Percentiles rank a stretch among this genome's conserved stretches.
phyloP scores from a whole-genome alignment of 306 rosid genomes.

The Vachellia pachyceras region DNA sequence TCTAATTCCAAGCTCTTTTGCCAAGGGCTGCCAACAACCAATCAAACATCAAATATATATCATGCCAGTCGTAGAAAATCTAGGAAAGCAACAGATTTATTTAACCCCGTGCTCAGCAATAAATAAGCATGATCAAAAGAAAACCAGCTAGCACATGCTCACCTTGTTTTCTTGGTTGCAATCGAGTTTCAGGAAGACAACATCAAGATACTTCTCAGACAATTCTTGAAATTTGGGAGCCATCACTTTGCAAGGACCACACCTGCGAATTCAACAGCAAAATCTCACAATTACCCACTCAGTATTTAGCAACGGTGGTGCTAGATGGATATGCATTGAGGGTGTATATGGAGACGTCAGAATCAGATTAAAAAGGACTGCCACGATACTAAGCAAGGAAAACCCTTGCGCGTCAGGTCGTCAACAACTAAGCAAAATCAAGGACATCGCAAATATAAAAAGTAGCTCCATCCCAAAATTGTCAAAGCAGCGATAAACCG shows the following conservation, averaged over 20 bases:
- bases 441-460: too few species aligned
- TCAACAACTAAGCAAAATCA: background rate
- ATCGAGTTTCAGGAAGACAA: slow-evolving; percentile 89
- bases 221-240: slow-evolving; percentile 82
- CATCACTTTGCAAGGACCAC: slow-evolving; percentile 98
- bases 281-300: slow-evolving; percentile 32
- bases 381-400: background rate
- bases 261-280: slow-evolving; percentile 58
- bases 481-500: background rate
- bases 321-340: background rate
- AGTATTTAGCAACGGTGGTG: slow-evolving; percentile 1
- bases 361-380: slow-evolving; percentile 21
- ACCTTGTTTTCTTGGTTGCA: slow-evolving; percentile 94
- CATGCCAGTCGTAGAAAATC: slow-evolving; percentile 18
- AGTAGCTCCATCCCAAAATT: background rate
- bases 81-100: background rate
- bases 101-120: background rate
- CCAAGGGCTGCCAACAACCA: slow-evolving; percentile 70
- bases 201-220: slow-evolving; percentile 80
- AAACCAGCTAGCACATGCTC: background rate
- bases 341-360: background rate
- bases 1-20: slow-evolving; percentile 92
- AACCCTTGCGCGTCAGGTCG: slow-evolving; percentile 21
- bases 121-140: background rate
- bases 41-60: slow-evolving; percentile 39